Evolutionary conservation across 768 basidiomycete species (phyloP).

Genomic region (Tylopilus plumbeoviolaceoides): DNA sequence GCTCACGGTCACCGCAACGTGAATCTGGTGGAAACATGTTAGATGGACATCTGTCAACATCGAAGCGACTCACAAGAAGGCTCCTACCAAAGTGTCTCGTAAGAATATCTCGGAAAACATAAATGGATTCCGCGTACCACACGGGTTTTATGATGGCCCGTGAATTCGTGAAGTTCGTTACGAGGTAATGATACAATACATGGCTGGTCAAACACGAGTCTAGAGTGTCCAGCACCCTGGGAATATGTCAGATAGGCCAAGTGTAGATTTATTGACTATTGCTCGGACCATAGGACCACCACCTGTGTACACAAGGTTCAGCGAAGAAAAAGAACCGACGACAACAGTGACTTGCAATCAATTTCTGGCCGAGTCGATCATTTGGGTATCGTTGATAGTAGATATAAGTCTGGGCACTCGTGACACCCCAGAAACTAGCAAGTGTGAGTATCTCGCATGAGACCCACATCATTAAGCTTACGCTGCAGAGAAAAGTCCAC

Average conservation of each 20-base stretch:
- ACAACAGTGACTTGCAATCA: conserved; percentile 31
- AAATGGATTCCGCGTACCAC: conserved; percentile 33
- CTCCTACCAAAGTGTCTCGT: conserved; percentile 37
- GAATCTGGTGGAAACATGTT: conserved; percentile 34
- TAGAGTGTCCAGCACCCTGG: conserved; percentile 46
- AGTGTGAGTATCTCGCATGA: neutral
- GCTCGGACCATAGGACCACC: conserved; percentile 15
- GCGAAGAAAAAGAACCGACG: conserved; percentile 12
- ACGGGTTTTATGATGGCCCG: conserved; percentile 39
- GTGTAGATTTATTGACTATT: neutral
- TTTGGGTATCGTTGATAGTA: conserved; percentile 40
- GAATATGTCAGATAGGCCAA: neutral
- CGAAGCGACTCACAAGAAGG: conserved; percentile 41
- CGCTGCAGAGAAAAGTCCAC: conserved; percentile 55
- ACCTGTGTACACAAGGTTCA: conserved; percentile 34
- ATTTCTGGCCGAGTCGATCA: conserved; percentile 34
- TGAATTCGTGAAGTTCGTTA: conserved; percentile 48
- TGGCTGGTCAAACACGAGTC: conserved; percentile 50
- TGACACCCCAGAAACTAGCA: conserved; percentile 52
- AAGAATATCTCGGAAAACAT: neutral
- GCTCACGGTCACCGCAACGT: conserved; percentile 51
- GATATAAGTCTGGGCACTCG: conserved; percentile 48
- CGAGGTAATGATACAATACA: conserved; percentile 55
- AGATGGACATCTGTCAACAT: neutral
- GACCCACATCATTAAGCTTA: conserved; percentile 25